Base-by-base conservation (phyloP, 1,139 yeast genomes). In the Sugiyamaella castrensis region DNA sequence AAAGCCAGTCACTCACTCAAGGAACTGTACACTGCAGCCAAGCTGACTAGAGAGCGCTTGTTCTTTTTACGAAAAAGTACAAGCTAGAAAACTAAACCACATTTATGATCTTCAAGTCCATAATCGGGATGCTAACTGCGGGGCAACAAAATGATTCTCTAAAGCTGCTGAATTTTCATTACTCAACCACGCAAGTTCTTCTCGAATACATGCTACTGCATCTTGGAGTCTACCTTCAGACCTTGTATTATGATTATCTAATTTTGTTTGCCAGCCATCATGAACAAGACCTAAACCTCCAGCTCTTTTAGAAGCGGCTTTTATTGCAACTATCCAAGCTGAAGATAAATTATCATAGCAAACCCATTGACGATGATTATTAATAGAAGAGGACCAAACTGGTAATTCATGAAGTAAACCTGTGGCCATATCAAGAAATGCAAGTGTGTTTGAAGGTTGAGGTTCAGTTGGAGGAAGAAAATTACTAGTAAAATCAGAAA, bases 341-440 rank as follows among this genome's bases (percentile, higher is more conserved):
- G 80, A 77, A 31, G 87, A 79, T 19, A 92, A 71, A 65, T 88
- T 95, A 59, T 87, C 95, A 63, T 84, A 81, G 35, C 95, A 92
- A 63, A 84, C 74, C 55, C 74, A 73, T 59, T 79, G 79, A 58
- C 82, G 84, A 63, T 86, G 84, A 65, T 84, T 88, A 67, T 85
- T 86, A 57, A 84, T 83, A 43, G 78, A 73, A 52, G 82, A 79
- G 45, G 80, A 66, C 72, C 94, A 91, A 44, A 77, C 76, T 11
- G 98, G 98, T 52, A 88, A 70, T 51, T 76, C 76, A 55, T 80
- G 81, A 53, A 89, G 74, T 52, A 87, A 69, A 44, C 71, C 71
- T 1, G 95, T 82, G 43, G 88, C 79, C 37, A 75, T 75, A 60
- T 84, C 85, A 53, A 88, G 73, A 60, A 87, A 87, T 45, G 76